These are phyloP conservation scores for Xylariomycetidae sp. DNA, from an alignment of 2,329 filamentous ascomycete species.

Conservation along the genomic window DNA sequence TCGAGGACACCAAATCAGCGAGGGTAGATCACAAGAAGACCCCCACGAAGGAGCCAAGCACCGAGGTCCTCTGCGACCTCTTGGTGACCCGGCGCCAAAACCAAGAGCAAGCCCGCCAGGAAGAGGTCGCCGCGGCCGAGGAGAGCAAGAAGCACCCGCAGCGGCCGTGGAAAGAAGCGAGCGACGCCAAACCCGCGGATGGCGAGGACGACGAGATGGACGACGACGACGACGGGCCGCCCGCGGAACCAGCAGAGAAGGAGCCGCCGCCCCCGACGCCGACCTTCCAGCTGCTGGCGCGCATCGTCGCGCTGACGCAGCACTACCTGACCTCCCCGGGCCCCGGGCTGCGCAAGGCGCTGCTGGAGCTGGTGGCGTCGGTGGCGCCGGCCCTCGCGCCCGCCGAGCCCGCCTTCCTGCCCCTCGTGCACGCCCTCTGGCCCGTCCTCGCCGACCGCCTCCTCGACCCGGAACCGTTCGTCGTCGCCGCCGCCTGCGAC, in stretches of 20 bases:
- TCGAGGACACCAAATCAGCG: slow-evolving; percentile 33
- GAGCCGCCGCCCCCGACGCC: slow-evolving; percentile 63
- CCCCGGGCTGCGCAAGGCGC: slow-evolving; percentile 67
- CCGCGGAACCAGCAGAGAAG: slow-evolving; percentile 40
- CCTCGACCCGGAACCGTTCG: slow-evolving; percentile 60
- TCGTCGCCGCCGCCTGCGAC: slow-evolving; percentile 64
- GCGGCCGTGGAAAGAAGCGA: slow-evolving; percentile 29
- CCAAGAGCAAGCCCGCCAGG: slow-evolving; percentile 27
- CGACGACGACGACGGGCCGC: slow-evolving; percentile 28
- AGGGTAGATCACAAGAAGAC: slow-evolving; percentile 38
- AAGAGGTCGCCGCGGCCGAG: slow-evolving; percentile 11
- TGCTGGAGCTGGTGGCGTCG: slow-evolving; percentile 70
- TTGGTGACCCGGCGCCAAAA: slow-evolving; percentile 51
- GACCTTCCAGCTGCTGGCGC: slow-evolving; percentile 73
- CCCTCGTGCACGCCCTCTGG: slow-evolving; percentile 87
- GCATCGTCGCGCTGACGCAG: slow-evolving; percentile 78
- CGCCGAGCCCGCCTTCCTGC: slow-evolving; percentile 79
- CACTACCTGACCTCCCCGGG: slow-evolving; percentile 86
- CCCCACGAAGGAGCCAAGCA: slow-evolving; percentile 24
- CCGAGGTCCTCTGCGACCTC: slow-evolving; percentile 46
- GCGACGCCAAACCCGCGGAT: slow-evolving; percentile 23
- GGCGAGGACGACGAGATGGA: slow-evolving; percentile 29
- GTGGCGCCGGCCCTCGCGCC: slow-evolving; percentile 65
- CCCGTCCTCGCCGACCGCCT: slow-evolving; percentile 68
- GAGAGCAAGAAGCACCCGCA: slow-evolving; percentile 27